A percentile compares a stretch with the other conserved stretches of the same genome.
Conservation (phyloP, 179 eudicot genomes). For the Carnegiea gigantea region DNA sequence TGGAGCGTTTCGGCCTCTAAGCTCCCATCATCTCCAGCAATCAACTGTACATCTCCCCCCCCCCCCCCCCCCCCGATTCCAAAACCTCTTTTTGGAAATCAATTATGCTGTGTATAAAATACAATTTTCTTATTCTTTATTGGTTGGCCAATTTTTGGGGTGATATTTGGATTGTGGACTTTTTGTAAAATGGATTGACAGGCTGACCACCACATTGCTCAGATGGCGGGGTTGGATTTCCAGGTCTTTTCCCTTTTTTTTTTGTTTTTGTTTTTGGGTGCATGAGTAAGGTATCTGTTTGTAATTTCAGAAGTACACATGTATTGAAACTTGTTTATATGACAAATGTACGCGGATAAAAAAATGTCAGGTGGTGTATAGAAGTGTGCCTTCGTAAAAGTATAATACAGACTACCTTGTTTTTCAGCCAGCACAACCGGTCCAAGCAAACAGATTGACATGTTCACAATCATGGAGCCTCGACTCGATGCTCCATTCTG, state of each 20-base stretch:
- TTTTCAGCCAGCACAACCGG: too few species aligned
- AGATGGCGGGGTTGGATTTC: neutral
- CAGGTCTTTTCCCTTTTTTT: neutral
- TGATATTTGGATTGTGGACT: constrained; percentile 6
- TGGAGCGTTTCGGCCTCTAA: constrained; percentile 16
- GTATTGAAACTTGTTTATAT: too few species aligned
- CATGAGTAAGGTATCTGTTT: neutral
- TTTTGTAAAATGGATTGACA: neutral
- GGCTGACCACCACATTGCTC: neutral
- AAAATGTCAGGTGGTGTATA: too few species aligned
- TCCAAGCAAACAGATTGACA: too few species aligned
- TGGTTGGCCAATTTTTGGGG: constrained; percentile 11
- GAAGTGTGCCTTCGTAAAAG: too few species aligned
- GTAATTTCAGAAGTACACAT: neutral
- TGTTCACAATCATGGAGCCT: too few species aligned
- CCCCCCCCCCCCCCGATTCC: too few species aligned
- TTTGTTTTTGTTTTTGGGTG: neutral
- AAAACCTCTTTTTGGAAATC: neutral
- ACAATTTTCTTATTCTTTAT: neutral
- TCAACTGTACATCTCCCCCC: neutral
- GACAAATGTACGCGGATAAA: too few species aligned
- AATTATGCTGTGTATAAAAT: too few species aligned
- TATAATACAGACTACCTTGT: too few species aligned
- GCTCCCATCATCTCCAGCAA: neutral
- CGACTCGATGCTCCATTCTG: too few species aligned